Conservation (phyloP, 768 basidiomycete species). For the Phylloporus sp. region DNA sequence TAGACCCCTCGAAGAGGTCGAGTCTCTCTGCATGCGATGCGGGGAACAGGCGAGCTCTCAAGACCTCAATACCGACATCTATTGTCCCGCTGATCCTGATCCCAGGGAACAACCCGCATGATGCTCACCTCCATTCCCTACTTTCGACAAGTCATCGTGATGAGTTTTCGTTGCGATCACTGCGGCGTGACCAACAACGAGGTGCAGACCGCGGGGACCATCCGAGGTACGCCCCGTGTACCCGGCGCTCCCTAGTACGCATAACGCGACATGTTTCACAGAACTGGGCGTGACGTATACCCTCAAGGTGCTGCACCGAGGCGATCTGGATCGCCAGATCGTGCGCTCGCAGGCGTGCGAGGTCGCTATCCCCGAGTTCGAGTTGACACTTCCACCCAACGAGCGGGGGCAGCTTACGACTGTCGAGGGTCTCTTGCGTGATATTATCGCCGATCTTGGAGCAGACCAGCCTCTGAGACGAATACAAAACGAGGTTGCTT, state of each 20-base stretch:
- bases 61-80: not conserved
- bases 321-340: conserved; percentile 89
- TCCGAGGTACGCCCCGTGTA: conserved; percentile 54
- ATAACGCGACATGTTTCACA: too few relatives aligned
- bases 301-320: conserved; percentile 63
- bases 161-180: conserved; percentile 94
- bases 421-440: conserved; percentile 85
- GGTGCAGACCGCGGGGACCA: conserved; percentile 84
- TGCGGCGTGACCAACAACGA: conserved; percentile 91
- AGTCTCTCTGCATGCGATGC: conserved; percentile 93
- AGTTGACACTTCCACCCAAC: conserved; percentile 80
- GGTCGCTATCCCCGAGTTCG: conserved; percentile 80
- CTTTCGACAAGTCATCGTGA: conserved; percentile 92
- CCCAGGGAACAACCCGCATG: conserved; percentile 82
- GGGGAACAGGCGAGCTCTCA: conserved; percentile 67
- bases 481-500: conserved; percentile 69
- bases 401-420: conserved; percentile 94
- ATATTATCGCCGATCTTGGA: conserved; percentile 76
- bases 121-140: conserved; percentile 93
- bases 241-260: too few relatives aligned
- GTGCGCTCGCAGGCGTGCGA: conserved; percentile 85
- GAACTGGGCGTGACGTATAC: conserved; percentile 86
- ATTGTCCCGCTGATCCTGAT: conserved; percentile 12
- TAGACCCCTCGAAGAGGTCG: conserved; percentile 74
- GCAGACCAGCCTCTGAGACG: conserved; percentile 80